Conservation (phyloP, 2,329 filamentous ascomycete species). For the Elsinoe ampelina region DNA sequence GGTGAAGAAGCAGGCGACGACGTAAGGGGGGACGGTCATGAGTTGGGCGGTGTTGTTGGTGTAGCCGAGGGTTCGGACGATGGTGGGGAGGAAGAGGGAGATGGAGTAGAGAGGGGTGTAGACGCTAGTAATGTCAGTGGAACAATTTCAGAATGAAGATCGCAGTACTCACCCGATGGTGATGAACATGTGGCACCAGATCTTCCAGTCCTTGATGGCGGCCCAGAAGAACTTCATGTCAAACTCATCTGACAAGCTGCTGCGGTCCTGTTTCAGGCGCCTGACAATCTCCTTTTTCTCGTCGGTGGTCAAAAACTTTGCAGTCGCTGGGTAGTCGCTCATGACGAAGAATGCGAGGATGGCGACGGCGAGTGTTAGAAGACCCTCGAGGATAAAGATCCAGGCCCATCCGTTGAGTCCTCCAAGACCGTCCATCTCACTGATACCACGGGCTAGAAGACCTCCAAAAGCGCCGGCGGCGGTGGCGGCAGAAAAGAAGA, state of each 20-base stretch:
- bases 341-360: conserved; percentile 39
- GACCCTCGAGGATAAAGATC: conserved; percentile 22
- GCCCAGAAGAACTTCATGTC: conserved; percentile 31
- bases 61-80: conserved; percentile 59
- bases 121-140: conserved; percentile 7
- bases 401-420: conserved; percentile 25
- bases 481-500: conserved; percentile 27
- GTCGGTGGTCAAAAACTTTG: conserved; percentile 47
- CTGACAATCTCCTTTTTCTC: conserved; percentile 31
- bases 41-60: conserved; percentile 36
- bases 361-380: conserved; percentile 30
- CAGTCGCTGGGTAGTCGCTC: conserved; percentile 50
- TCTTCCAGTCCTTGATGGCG: conserved; percentile 34
- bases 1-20: conserved; percentile 26
- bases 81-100: conserved; percentile 27
- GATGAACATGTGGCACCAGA: conserved; percentile 35
- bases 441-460: conserved; percentile 13
- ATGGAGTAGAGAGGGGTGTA: conserved; percentile 23
- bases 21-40: conserved; percentile 24
- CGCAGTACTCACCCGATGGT: conserved; percentile 31
- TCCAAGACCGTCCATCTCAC: conserved; percentile 18
- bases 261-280: conserved; percentile 23
- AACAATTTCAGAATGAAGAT: not conserved
- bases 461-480: conserved; percentile 20
- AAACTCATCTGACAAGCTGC: conserved; percentile 28